A percentile compares a stretch with the other conserved stretches of the same genome.
Evolutionary conservation across 176 grass and related monocot genomes (phyloP).

Genomic region (Miscanthus lutarioriparius): DNA sequence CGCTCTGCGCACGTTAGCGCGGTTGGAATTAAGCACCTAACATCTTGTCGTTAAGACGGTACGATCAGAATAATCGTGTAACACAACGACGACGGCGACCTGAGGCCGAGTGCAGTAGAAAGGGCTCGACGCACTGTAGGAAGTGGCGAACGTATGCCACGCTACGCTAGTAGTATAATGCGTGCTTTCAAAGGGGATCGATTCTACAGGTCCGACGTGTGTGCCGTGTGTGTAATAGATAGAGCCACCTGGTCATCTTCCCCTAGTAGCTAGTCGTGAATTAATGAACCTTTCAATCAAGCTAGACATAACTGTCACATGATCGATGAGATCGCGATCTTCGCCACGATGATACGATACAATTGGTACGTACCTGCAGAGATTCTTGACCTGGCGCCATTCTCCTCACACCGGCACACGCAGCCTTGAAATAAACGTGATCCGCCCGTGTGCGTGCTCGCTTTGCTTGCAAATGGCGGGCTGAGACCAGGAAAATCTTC

Average conservation of each 20-base stretch:
- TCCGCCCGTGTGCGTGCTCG: neutral
- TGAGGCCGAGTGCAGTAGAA: neutral
- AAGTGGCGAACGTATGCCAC: neutral
- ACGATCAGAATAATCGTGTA: conserved; percentile 15
- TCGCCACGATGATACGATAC: neutral
- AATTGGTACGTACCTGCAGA: neutral
- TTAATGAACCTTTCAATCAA: no score
- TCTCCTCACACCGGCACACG: no score
- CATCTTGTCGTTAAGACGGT: conserved; percentile 4
- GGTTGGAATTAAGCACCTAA: conserved; percentile 29
- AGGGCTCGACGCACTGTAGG: neutral
- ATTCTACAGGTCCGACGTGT: neutral
- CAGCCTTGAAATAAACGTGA: neutral
- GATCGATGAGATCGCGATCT: neutral
- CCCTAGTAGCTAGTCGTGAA: no score
- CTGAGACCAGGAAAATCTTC: neutral
- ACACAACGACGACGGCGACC: neutral
- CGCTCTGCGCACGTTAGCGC: conserved; percentile 29
- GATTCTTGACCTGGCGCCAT: neutral
- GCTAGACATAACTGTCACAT: neutral
- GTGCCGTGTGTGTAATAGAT: no score
- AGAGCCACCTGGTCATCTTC: neutral
- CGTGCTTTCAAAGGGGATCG: neutral
- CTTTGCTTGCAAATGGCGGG: neutral
- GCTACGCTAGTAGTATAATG: neutral